These are phyloP conservation scores for Herpetomonas tarakana DNA, from an alignment of 208 protist genomes.

Conservation along the genomic window DNA sequence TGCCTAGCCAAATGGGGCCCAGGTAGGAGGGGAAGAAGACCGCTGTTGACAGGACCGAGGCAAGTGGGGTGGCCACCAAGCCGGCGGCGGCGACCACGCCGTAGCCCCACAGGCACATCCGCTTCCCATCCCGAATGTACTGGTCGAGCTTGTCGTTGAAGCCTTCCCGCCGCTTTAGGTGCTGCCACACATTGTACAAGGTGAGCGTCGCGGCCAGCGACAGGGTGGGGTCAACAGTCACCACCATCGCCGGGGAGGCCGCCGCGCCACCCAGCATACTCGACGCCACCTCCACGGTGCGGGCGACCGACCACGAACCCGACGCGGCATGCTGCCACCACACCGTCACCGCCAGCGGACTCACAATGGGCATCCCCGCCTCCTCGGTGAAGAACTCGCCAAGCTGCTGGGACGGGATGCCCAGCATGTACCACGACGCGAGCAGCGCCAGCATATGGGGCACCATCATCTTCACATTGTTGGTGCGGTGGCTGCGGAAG, in stretches of 20 bases:
- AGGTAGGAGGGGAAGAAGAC: slow-evolving; percentile 66
- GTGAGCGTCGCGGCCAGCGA: slow-evolving; percentile 53
- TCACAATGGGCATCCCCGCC: slow-evolving; percentile 26
- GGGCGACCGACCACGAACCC: neutral
- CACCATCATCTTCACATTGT: slow-evolving; percentile 67
- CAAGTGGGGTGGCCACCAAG: neutral
- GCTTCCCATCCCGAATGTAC: slow-evolving; percentile 35
- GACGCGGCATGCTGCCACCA: slow-evolving; percentile 4
- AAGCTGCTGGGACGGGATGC: slow-evolving; percentile 60
- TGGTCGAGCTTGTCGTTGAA: slow-evolving; percentile 66
- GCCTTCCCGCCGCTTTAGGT: slow-evolving; percentile 54
- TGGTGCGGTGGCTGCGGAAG: slow-evolving; percentile 64
- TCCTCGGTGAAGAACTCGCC: slow-evolving; percentile 34
- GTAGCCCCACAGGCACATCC: slow-evolving; percentile 10
- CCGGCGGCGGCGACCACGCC: slow-evolving; percentile 4
- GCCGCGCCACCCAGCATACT: neutral
- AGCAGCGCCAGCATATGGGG: slow-evolving; percentile 33
- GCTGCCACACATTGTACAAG: slow-evolving; percentile 37
- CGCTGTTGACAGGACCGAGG: slow-evolving; percentile 2
- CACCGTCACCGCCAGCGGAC: slow-evolving; percentile 23
- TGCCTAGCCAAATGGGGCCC: slow-evolving; percentile 78
- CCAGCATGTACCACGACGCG: slow-evolving; percentile 44
- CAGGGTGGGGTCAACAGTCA: slow-evolving; percentile 57
- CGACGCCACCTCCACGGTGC: neutral
- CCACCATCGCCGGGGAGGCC: slow-evolving; percentile 7